Percentiles rank a stretch among this genome's conserved stretches.
phyloP scores from a whole-genome alignment of 2,329 filamentous ascomycete species.

The Chaetomiaceae sp. region DNA sequence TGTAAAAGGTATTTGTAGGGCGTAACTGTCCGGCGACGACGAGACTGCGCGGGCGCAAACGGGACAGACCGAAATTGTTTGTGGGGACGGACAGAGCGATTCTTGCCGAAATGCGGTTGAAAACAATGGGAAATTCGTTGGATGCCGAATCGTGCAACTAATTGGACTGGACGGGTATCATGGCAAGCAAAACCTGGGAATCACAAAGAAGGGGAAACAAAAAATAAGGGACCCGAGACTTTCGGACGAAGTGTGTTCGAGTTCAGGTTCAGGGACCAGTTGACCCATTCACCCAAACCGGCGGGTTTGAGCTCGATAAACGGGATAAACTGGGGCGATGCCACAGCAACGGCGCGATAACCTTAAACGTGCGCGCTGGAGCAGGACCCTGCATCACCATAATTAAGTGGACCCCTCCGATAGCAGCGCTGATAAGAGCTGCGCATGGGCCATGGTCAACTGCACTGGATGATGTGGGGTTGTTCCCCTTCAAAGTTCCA shows the following conservation, averaged over 20 bases:
- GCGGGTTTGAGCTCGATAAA: slow-evolving; percentile 5
- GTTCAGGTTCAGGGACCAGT: neutral
- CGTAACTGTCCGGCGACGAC: too few species aligned
- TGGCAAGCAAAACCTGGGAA: neutral
- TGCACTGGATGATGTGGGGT: too few species aligned
- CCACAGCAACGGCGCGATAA: slow-evolving; percentile 25
- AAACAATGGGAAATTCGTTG: neutral
- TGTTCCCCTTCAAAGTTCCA: too few species aligned
- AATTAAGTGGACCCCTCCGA: too few species aligned
- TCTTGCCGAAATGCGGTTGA: neutral
- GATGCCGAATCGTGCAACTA: neutral
- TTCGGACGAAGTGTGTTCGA: neutral
- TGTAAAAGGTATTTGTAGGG: too few species aligned
- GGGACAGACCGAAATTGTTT: slow-evolving; percentile 2
- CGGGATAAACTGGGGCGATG: slow-evolving; percentile 12
- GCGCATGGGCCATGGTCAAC: neutral
- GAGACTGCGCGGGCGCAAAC: slow-evolving; percentile 2
- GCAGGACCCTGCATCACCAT: slow-evolving; percentile 4
- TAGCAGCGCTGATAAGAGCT: too few species aligned
- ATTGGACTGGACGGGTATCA: neutral
- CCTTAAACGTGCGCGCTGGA: slow-evolving; percentile 9
- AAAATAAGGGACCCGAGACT: neutral
- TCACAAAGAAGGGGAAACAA: neutral
- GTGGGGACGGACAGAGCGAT: neutral
- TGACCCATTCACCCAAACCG: slow-evolving; percentile 5